Conservation (phyloP, 2,329 filamentous ascomycete species). For the Myriosclerotinia scirpicola region DNA sequence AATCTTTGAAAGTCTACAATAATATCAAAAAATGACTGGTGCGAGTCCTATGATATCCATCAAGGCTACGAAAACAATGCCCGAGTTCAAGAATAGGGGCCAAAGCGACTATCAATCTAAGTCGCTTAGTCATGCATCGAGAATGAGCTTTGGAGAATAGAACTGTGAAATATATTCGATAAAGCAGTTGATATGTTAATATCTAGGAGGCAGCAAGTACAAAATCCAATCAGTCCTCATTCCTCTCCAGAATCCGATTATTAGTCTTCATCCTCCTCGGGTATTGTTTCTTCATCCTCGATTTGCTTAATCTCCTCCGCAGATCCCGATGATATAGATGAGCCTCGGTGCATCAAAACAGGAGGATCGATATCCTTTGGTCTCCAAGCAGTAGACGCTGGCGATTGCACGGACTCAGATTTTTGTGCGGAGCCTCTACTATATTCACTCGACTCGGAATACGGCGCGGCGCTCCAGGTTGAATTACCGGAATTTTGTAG, state of each 20-base stretch:
- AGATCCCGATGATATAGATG: slow-evolving; percentile 29
- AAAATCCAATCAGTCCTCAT: slow-evolving; percentile 9
- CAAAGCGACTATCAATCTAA: background rate
- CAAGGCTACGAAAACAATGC: background rate
- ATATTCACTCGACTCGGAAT: background rate
- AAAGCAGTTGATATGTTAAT: slow-evolving; percentile 11
- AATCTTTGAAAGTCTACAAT: background rate
- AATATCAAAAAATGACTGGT: background rate
- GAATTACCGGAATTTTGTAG: slow-evolving; percentile 39
- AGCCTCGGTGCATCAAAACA: slow-evolving; percentile 33
- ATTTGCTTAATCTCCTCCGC: slow-evolving; percentile 37
- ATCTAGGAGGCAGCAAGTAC: slow-evolving; percentile 14
- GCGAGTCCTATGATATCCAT: background rate
- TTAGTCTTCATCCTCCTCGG: slow-evolving; percentile 39
- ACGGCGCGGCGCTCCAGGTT: slow-evolving; percentile 33
- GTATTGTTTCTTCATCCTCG: slow-evolving; percentile 36
- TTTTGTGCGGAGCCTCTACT: slow-evolving; percentile 25
- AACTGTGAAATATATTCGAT: background rate
- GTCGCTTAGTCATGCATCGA: background rate
- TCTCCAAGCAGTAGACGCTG: slow-evolving; percentile 39
- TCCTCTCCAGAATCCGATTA: slow-evolving; percentile 27
- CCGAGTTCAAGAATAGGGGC: background rate
- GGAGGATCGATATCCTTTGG: slow-evolving; percentile 29
- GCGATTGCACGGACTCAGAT: slow-evolving; percentile 34
- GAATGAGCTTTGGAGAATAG: background rate